These are phyloP conservation scores for Mycena epipterygia DNA, from an alignment of 768 basidiomycete genomes.

Conservation along the genomic window DNA sequence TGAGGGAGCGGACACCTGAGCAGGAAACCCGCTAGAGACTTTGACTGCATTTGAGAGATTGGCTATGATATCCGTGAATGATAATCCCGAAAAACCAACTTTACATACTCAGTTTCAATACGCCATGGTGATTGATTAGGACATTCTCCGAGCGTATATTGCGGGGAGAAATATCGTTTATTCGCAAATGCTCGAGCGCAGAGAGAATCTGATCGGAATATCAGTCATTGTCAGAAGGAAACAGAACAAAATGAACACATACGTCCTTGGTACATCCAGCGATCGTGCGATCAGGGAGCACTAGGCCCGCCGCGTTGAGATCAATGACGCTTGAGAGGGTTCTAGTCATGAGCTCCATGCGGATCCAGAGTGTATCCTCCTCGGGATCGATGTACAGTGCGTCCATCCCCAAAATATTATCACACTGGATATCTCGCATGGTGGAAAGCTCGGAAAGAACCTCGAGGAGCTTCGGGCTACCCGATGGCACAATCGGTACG, in stretches of 20 bases:
- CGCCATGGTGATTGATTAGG: slow-evolving; percentile 59
- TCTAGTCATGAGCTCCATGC: slow-evolving; percentile 74
- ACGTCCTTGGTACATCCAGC: slow-evolving; percentile 67
- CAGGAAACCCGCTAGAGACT: neutral
- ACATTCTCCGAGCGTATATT: slow-evolving; percentile 70
- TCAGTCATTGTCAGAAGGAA: neutral
- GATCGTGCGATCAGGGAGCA: slow-evolving; percentile 59
- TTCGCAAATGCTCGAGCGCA: slow-evolving; percentile 62
- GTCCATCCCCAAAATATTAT: slow-evolving; percentile 61
- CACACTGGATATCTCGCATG: slow-evolving; percentile 53
- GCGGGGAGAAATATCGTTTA: slow-evolving; percentile 62
- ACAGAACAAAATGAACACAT: slow-evolving; percentile 53
- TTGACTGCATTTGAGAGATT: slow-evolving; percentile 20
- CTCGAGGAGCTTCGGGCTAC: slow-evolving; percentile 57
- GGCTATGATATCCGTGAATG: neutral
- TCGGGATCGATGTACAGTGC: slow-evolving; percentile 57
- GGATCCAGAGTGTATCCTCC: slow-evolving; percentile 64
- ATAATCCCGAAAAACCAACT: neutral
- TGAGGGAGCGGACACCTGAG: neutral
- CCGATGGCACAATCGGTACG: slow-evolving; percentile 52
- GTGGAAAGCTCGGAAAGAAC: slow-evolving; percentile 59
- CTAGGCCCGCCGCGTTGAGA: slow-evolving; percentile 58
- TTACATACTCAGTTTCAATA: slow-evolving; percentile 65
- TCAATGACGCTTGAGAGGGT: slow-evolving; percentile 68
- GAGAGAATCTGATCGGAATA: slow-evolving; percentile 53